A percentile compares a stretch with the other conserved stretches of the same genome.
Conservation (phyloP, 352 stramenopile species). For the Halophytophthora batemanensis region DNA sequence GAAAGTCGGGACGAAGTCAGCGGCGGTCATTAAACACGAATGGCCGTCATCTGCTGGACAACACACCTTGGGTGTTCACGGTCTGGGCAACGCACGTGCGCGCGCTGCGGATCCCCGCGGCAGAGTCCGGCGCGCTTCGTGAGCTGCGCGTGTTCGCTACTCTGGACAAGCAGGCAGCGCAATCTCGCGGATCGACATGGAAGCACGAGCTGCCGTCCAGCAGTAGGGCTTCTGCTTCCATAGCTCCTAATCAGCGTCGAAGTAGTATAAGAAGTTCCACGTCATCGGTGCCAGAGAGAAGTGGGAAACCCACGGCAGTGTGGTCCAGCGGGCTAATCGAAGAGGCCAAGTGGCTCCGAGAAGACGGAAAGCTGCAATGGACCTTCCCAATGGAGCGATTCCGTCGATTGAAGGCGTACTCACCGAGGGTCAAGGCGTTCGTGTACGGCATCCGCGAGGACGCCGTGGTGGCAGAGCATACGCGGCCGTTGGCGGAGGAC, state of each 20-base stretch:
- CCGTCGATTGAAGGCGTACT: slow-evolving; percentile 61
- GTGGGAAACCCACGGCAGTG: slow-evolving; percentile 1
- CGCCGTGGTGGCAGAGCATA: slow-evolving; percentile 8
- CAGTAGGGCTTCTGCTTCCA: slow-evolving; percentile 2
- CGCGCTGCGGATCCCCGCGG: slow-evolving; percentile 41
- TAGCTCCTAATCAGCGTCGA: neutral
- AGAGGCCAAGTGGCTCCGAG: slow-evolving; percentile 47
- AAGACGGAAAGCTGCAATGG: slow-evolving; percentile 56
- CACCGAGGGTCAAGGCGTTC: slow-evolving; percentile 64
- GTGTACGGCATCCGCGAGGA: slow-evolving; percentile 57
- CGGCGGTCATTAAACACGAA: neutral
- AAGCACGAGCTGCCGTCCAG: slow-evolving; percentile 34
- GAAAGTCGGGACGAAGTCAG: slow-evolving; percentile 6
- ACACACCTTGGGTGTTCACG: slow-evolving; percentile 44
- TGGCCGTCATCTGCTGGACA: slow-evolving; percentile 33
- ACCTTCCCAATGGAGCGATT: slow-evolving; percentile 58
- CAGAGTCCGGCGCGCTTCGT: slow-evolving; percentile 27
- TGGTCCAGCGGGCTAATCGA: slow-evolving; percentile 46
- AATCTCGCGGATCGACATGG: slow-evolving; percentile 51
- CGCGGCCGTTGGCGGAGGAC: slow-evolving; percentile 10
- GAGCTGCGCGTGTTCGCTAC: slow-evolving; percentile 58
- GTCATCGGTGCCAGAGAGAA: no score
- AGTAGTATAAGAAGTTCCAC: neutral
- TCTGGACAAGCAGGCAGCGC: slow-evolving; percentile 48
- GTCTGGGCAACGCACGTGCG: slow-evolving; percentile 40